Base-by-base conservation (phyloP, 2,329 filamentous ascomycete genomes). In the Cytospora mali region DNA sequence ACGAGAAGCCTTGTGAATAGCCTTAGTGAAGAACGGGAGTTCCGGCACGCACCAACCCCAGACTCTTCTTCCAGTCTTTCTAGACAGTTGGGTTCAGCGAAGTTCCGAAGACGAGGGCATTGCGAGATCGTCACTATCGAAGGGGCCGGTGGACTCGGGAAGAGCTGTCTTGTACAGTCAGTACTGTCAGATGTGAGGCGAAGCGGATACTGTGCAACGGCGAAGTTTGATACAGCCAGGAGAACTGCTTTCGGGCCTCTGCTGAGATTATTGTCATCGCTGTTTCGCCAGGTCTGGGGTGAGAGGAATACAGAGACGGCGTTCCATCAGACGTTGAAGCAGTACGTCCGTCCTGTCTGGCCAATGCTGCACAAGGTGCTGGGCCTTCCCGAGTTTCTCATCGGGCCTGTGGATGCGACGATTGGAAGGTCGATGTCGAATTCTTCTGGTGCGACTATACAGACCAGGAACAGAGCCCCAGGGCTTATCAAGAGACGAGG, bases 301-400 rank as follows among this genome's bases (percentile, higher is more conserved):
- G 87, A 89, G 71, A 81, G 82, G 46, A 85, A 88, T 68, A 88
- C 86, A 0, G 84, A 88, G 49, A 88, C 86, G 0, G 76, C 80
- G 2, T 88, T 89, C 61, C 87, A 89, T 65, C 82, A 84, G 68
- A 75, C 80, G 1, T 71, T 89, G 35, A 87, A 85, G 72, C 80
- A 87, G 57, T 87, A 87, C 65, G 81, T 88, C 51, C 81, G 81
- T 28, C 86, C 87, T 1, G 80, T 86, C 16, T 89, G 87, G 87
- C 84, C 85, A 9, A 83, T 83, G 76, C 76, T 89, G 62, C 85
- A 88, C 69, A 82, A 82, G 65, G 74, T 85, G 2, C 78, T 89
- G 6, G 85, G 83, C 2, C 77, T 89, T 31, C 87, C 87, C 0
- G 88, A 94, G 69, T 96, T 94, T 75, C 76, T 89, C 7, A 77